phyloP scores from a whole-genome alignment of 345 rosid species.

The Aethionema arabicum region DNA sequence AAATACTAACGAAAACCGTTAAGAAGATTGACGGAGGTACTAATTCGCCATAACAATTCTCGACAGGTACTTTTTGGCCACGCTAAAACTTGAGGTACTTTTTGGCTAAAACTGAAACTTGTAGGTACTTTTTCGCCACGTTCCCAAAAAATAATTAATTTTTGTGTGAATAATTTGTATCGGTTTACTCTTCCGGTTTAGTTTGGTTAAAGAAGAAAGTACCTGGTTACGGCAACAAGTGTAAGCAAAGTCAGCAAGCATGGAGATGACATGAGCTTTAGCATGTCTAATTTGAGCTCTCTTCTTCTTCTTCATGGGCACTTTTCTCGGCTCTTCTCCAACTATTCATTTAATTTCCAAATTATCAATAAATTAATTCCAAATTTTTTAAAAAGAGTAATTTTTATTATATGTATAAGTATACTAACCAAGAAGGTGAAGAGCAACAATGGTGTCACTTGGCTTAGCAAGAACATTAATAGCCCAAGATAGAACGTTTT shows the following conservation, averaged over 20 bases:
- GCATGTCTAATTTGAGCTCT: slow-evolving; percentile 60
- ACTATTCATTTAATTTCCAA: slow-evolving; percentile 27
- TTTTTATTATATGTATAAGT: neutral
- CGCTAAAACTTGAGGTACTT: no score
- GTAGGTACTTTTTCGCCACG: no score
- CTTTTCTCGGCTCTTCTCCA: slow-evolving; percentile 53
- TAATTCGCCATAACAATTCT: no score
- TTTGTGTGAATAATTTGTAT: no score
- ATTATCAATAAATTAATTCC: neutral
- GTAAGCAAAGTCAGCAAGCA: slow-evolving; percentile 71
- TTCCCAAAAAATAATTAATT: no score
- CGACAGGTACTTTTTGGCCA: no score
- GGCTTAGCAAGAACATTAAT: slow-evolving; percentile 71
- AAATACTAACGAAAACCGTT: no score
- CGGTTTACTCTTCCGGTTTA: no score
- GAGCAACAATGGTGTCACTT: slow-evolving; percentile 65
- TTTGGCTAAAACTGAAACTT: no score
- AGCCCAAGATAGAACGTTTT: slow-evolving; percentile 78
- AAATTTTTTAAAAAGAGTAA: no score
- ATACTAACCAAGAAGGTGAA: slow-evolving; percentile 66
- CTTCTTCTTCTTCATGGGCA: slow-evolving; percentile 36
- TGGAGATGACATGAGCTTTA: slow-evolving; percentile 78
- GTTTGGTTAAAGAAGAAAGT: neutral
- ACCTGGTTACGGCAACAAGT: slow-evolving; percentile 66
- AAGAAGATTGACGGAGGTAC: no score